Evolutionary conservation across 1,284 basidiomycete genomes (phyloP), one percentile per base, ranked within the genome.

Genomic region (Ustilago vetiveriae): DNA sequence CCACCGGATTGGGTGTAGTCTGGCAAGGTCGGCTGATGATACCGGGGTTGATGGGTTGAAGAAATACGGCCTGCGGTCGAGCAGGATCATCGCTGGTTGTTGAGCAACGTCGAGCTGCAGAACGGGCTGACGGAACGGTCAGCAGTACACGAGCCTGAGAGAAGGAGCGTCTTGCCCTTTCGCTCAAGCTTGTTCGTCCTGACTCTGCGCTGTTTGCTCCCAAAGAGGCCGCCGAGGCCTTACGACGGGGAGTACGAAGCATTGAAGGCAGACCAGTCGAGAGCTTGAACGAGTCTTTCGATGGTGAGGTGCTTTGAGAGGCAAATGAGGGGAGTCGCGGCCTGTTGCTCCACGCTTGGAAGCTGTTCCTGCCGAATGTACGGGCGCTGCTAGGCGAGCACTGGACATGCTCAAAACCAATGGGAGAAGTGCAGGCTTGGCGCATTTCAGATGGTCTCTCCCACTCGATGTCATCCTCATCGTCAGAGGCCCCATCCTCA

Each of bases 381-480:
- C 30, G 43, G 21, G 17, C 26, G 29, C 30, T 21, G 21, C 29
- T 27, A 1, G 38, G 29, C 21, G 48, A 39, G 21, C 36, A 11
- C 8, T 35, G 46, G 1, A 30, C 16, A 8, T 45, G 35, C 33
- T 39, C 35, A 8, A 53, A 44, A 3, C 29, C 37, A n/a, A 41
- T 30, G 9, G 39, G 43, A 26, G 43, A 40, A 16, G 16, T 26
- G 38, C 29, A 27, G 10, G 38, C 30, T 3, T 32, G 37, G 4
- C 37, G 44, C n/a, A 16, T 3, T 24, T 38, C 17, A n/a, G 10
- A 11, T 2, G 54, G 40, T 19, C 26, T 32, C 29, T 52, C 56
- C 49, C 56, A 59, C 17, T 59, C 56, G 17, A 52, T 59, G 11
- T 59, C 56, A 29, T 52, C 56, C 27, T 56, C 45, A 22, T 47